These are phyloP conservation scores for Pistacia vera DNA, from an alignment of 345 rosid species.

Conservation along the genomic window DNA sequence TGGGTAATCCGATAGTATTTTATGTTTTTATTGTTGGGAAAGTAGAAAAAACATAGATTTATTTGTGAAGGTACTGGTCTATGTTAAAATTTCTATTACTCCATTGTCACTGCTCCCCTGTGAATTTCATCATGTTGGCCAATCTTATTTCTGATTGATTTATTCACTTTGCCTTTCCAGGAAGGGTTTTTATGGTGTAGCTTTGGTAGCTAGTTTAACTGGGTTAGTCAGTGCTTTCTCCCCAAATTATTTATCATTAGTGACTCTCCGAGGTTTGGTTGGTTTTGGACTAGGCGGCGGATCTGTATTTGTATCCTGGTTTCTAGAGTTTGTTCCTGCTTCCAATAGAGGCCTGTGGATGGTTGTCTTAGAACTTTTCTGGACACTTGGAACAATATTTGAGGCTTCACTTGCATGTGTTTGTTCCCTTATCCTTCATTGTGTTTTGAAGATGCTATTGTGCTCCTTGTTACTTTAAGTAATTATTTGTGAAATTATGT, in stretches of 20 bases:
- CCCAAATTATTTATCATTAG: conserved; percentile 39
- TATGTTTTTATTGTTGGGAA: too few species aligned
- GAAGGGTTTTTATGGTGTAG: conserved; percentile 40
- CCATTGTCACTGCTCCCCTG: neutral
- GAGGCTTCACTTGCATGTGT: conserved; percentile 46
- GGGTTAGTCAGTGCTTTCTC: conserved; percentile 56
- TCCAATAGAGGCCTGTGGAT: conserved; percentile 57
- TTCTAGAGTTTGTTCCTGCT: conserved; percentile 59
- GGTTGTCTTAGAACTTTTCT: conserved; percentile 48
- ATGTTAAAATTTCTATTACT: too few species aligned
- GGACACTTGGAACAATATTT: conserved; percentile 48
- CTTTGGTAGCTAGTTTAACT: conserved; percentile 43
- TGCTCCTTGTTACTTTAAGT: too few species aligned
- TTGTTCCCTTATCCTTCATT: conserved; percentile 5
- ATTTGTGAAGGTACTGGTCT: too few species aligned
- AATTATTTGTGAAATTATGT: too few species aligned
- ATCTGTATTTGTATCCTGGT: conserved; percentile 54
- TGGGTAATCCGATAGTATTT: too few species aligned
- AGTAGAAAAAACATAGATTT: too few species aligned
- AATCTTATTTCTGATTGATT: neutral
- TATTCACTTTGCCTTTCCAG: conserved; percentile 28
- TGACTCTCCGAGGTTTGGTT: conserved; percentile 44
- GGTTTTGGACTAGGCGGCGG: conserved; percentile 66
- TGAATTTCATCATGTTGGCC: neutral
- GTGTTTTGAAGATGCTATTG: too few species aligned